Evolutionary conservation across 768 basidiomycete species (phyloP).

Genomic region (Calocybe cyanea): DNA sequence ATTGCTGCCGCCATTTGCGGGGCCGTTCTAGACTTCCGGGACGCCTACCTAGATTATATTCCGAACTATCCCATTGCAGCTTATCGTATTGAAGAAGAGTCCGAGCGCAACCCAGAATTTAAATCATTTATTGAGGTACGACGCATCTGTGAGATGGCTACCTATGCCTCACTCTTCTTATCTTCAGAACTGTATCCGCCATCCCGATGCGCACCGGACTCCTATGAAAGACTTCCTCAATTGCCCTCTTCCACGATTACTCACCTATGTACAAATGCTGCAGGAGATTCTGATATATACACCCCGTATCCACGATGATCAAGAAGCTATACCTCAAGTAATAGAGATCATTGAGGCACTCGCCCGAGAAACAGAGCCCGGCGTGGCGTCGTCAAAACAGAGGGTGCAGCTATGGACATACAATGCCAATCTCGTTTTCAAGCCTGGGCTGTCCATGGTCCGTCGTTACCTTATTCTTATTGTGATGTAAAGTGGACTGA

Average conservation of each 20-base stretch:
- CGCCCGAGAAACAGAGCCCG: constrained; percentile 84
- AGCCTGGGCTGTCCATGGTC: constrained; percentile 67
- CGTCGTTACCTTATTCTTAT: constrained; percentile 14
- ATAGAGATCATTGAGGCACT: constrained; percentile 84
- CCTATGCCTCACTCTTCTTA: constrained; percentile 3
- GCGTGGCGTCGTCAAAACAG: constrained; percentile 78
- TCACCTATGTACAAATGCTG: constrained; percentile 83
- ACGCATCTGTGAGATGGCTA: constrained; percentile 4
- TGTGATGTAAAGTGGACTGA: not conserved
- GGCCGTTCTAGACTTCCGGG: constrained; percentile 88
- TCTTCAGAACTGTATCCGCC: constrained; percentile 51
- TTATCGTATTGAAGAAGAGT: constrained; percentile 84
- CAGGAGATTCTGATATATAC: constrained; percentile 79
- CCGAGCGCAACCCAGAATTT: constrained; percentile 75
- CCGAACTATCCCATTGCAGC: constrained; percentile 91
- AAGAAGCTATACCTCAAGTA: constrained; percentile 78
- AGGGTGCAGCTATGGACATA: constrained; percentile 90
- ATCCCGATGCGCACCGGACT: constrained; percentile 74
- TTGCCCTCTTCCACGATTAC: constrained; percentile 82
- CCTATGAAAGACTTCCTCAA: constrained; percentile 93
- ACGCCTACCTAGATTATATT: constrained; percentile 90
- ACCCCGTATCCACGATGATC: constrained; percentile 71
- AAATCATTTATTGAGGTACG: constrained; percentile 75
- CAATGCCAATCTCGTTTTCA: constrained; percentile 73
- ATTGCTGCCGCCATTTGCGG: constrained; percentile 85